A percentile compares a stretch with the other conserved stretches of the same genome.
phyloP scores from a whole-genome alignment of 148 eudicot genomes.

The Rhododendron kiyosumense region DNA sequence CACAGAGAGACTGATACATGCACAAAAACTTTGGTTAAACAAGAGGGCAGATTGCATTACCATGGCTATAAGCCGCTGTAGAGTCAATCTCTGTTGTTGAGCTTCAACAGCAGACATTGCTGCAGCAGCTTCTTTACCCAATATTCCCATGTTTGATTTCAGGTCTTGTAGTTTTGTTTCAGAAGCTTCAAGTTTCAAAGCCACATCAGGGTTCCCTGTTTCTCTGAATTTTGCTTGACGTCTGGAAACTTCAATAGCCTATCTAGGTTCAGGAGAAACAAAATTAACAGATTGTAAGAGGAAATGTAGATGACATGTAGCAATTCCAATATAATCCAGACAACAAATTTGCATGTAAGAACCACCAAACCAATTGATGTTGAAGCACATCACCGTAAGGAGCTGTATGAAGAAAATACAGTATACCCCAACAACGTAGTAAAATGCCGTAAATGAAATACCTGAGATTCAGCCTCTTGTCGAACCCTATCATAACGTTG shows the following conservation, averaged over 20 bases:
- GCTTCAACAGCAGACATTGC: constrained; percentile 99
- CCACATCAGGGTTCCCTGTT: constrained; percentile 70
- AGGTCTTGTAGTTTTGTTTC: constrained; percentile 82
- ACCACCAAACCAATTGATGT: background rate
- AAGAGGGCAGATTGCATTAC: constrained; percentile 29
- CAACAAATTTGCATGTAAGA: background rate
- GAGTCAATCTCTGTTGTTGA: constrained; percentile 92
- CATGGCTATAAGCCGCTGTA: constrained; percentile 87
- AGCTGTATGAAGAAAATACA: background rate
- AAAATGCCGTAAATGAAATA: constrained; percentile 17
- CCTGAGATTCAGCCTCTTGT: constrained; percentile 99
- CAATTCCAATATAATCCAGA: background rate
- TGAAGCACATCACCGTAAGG: background rate
- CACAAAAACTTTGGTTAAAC: background rate
- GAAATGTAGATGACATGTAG: background rate
- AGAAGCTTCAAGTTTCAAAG: constrained; percentile 76
- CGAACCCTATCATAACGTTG: constrained; percentile 95
- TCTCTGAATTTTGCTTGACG: constrained; percentile 85
- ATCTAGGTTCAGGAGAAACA: constrained; percentile 49
- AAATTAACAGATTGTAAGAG: constrained; percentile 20
- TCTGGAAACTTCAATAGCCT: constrained; percentile 91
- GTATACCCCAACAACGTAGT: background rate
- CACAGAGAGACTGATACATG: background rate
- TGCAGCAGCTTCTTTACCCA: constrained; percentile 95
- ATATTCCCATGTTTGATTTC: constrained; percentile 67